Evolutionary conservation across 1,284 basidiomycete genomes (phyloP).

Genomic region (Tetrapyrgos nigripes): DNA sequence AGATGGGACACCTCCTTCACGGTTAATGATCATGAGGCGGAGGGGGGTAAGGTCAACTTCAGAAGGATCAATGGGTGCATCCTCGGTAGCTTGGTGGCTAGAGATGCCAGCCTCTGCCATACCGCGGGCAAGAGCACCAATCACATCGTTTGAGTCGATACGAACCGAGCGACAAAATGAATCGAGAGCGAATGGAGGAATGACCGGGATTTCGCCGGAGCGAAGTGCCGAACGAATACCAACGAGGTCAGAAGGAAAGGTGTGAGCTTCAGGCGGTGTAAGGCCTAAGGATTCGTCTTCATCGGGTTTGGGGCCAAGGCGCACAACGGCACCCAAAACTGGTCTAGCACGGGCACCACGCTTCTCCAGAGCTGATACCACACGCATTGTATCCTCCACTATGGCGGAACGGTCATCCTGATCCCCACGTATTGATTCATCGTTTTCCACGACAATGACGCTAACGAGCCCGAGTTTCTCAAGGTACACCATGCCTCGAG

Average conservation of each 20-base stretch:
- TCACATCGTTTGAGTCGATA: conserved; percentile 89
- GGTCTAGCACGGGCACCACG: conserved; percentile 90
- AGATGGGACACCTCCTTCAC: conserved; percentile 96
- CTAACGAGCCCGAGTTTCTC: conserved; percentile 95
- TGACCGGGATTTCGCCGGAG: conserved; percentile 94
- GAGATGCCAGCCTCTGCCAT: conserved; percentile 71
- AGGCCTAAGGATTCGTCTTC: conserved; percentile 47
- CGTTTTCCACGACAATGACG: conserved; percentile 94
- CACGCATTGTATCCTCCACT: conserved; percentile 80
- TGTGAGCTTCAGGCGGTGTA: conserved; percentile 72
- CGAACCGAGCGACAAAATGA: conserved; percentile 88
- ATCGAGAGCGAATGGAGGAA: conserved; percentile 94
- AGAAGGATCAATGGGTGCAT: conserved; percentile 39
- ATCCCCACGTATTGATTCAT: conserved; percentile 73
- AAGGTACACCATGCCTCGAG: conserved; percentile 92
- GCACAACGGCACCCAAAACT: conserved; percentile 84
- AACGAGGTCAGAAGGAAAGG: conserved; percentile 77
- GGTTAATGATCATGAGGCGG: conserved; percentile 97
- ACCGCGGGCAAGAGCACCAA: conserved; percentile 87
- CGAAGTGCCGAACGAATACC: conserved; percentile 88
- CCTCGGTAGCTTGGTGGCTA: conserved; percentile 24
- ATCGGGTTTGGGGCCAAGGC: conserved; percentile 78
- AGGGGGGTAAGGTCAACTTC: conserved; percentile 87
- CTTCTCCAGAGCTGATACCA: conserved; percentile 85
- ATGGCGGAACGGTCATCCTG: conserved; percentile 68